Evolutionary conservation across 768 basidiomycete genomes (phyloP).

Genomic region (Trametes gibbosa): DNA sequence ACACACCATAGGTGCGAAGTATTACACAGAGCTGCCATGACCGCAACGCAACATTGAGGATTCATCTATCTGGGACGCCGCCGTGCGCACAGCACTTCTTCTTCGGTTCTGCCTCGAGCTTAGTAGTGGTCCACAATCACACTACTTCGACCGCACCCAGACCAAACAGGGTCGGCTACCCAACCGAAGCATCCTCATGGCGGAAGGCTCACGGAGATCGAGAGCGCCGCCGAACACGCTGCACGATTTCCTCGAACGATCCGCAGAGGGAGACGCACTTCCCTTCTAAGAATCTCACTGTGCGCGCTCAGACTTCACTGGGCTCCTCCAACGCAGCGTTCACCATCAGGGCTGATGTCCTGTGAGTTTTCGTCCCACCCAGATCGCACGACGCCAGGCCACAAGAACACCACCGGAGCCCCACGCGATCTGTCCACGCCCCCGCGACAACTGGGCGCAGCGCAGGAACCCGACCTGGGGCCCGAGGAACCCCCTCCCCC

Average conservation of each 20-base stretch:
- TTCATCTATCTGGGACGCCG: neutral
- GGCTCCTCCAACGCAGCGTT: neutral
- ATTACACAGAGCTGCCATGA: neutral
- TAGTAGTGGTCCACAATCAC: neutral
- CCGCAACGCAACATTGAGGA: too few species aligned
- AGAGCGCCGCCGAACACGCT: neutral
- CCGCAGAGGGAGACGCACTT: neutral
- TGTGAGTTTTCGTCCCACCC: neutral
- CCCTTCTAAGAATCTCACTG: constrained; percentile 6
- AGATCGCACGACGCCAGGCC: neutral
- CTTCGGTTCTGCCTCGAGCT: neutral
- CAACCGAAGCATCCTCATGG: neutral
- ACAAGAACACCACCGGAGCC: neutral
- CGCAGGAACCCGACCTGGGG: neutral
- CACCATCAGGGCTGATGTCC: neutral
- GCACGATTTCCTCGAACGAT: neutral
- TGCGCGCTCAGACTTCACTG: neutral
- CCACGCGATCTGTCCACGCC: neutral
- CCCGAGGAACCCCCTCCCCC: neutral
- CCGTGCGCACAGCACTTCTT: too few species aligned
- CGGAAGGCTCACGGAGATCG: neutral
- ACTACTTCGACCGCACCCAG: neutral
- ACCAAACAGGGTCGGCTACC: neutral
- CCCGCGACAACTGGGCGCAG: neutral
- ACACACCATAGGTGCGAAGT: neutral